These are phyloP conservation scores for Sungouiella blattae DNA, from an alignment of 805 yeast species.

Conservation along the genomic window DNA sequence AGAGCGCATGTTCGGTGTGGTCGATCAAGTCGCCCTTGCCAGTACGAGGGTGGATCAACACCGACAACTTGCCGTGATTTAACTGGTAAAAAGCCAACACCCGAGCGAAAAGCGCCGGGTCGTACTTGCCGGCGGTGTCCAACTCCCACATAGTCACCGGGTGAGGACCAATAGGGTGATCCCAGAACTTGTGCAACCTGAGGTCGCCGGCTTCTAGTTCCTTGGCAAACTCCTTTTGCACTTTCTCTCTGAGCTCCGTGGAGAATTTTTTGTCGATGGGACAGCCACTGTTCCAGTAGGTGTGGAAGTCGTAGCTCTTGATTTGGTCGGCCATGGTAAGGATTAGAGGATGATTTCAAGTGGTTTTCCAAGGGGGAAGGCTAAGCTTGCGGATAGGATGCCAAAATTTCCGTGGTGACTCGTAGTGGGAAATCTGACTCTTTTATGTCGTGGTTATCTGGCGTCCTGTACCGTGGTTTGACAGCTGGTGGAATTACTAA, in stretches of 20 bases:
- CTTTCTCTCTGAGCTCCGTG: slow-evolving; percentile 33
- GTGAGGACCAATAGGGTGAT: slow-evolving; percentile 55
- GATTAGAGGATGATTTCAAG: too few relatives aligned
- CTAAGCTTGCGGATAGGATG: too few relatives aligned
- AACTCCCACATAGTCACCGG: slow-evolving; percentile 57
- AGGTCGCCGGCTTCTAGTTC: slow-evolving; percentile 41
- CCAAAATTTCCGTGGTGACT: too few relatives aligned
- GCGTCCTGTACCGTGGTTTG: too few relatives aligned
- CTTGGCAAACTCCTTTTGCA: slow-evolving; percentile 37
- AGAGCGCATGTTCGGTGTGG: slow-evolving; percentile 53
- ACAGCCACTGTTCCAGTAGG: slow-evolving; percentile 43
- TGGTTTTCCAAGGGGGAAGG: too few relatives aligned
- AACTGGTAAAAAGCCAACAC: slow-evolving; percentile 50
- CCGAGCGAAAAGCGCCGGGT: slow-evolving; percentile 41
- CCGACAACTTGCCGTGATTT: slow-evolving; percentile 50
- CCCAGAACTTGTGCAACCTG: slow-evolving; percentile 44
- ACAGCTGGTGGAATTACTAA: too few relatives aligned
- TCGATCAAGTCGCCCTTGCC: slow-evolving; percentile 41
- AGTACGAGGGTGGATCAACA: slow-evolving; percentile 52
- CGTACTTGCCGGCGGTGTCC: slow-evolving; percentile 33
- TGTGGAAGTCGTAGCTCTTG: slow-evolving; percentile 48
- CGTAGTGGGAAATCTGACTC: too few relatives aligned
- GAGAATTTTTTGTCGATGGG: slow-evolving; percentile 34
- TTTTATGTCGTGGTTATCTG: too few relatives aligned
- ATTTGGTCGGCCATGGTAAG: too few relatives aligned